These are phyloP conservation scores for Salix caprea DNA, from an alignment of 345 rosid genomes.

Conservation along the genomic window DNA sequence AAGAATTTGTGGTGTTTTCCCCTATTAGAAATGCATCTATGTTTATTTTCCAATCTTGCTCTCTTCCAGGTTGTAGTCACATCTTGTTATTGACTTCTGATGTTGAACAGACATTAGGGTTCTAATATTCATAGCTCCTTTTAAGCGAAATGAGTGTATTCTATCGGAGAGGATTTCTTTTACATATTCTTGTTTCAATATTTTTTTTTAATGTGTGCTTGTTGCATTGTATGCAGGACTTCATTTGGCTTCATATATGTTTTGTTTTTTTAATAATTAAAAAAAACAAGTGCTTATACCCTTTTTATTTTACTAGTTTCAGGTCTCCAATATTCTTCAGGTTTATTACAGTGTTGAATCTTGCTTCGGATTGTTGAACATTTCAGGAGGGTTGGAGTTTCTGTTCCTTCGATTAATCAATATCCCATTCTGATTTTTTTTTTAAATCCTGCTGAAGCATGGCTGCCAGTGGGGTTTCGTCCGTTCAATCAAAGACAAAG, in stretches of 20 bases:
- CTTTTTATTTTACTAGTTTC: not conserved
- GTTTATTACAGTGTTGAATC: slow-evolving; percentile 27
- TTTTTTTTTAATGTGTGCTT: not conserved
- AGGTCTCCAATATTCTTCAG: slow-evolving; percentile 8
- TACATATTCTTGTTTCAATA: not conserved
- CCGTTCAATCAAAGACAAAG: slow-evolving; percentile 36
- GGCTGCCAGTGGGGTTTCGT: slow-evolving; percentile 44
- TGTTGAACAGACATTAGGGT: not conserved
- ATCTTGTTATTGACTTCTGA: not conserved
- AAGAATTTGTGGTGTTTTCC: not conserved
- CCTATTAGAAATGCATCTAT: not conserved
- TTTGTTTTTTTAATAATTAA: too few species aligned
- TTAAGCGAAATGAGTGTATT: not conserved
- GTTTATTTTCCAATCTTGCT: not conserved
- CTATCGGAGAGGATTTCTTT: not conserved
- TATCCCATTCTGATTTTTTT: slow-evolving; percentile 13
- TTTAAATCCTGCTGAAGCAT: slow-evolving; percentile 28
- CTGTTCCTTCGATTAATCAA: slow-evolving; percentile 6
- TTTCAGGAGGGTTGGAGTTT: slow-evolving; percentile 22
- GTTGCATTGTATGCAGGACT: not conserved
- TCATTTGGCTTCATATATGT: not conserved
- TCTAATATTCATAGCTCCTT: not conserved
- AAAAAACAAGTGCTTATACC: not conserved
- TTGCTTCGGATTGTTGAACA: slow-evolving; percentile 15
- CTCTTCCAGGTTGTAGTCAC: not conserved